Evolutionary conservation across 495 filamentous ascomycete genomes (phyloP).

Genomic region (Aspergillus coremiiformis): DNA sequence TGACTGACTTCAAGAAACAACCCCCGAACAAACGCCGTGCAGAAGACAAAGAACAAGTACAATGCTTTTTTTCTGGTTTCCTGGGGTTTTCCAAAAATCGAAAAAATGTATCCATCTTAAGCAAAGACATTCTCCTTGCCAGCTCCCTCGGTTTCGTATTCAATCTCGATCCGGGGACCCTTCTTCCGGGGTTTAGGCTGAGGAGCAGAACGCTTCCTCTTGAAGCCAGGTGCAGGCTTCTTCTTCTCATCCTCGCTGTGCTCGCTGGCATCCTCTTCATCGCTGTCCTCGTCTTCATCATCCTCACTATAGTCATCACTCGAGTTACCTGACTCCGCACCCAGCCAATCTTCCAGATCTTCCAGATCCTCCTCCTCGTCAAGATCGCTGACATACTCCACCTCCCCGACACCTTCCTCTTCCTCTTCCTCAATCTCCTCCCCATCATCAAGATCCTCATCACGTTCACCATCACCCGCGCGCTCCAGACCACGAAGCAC

Average conservation of each 20-base stretch:
- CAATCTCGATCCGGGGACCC: constrained; percentile 57
- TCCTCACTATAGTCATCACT: constrained; percentile 46
- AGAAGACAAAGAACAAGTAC: constrained; percentile 20
- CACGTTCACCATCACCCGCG: constrained; percentile 72
- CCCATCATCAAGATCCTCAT: constrained; percentile 86
- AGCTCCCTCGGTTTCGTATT: constrained; percentile 59
- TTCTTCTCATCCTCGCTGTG: constrained; percentile 32
- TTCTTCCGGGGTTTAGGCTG: constrained; percentile 61
- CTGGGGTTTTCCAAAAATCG: constrained; percentile 8
- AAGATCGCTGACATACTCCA: constrained; percentile 78
- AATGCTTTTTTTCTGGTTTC: constrained; percentile 17
- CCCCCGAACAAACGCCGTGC: constrained; percentile 38
- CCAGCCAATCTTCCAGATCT: constrained; percentile 71
- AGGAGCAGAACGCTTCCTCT: constrained; percentile 59
- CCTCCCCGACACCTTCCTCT: constrained; percentile 64
- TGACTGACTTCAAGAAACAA: constrained; percentile 13
- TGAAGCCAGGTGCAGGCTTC: constrained; percentile 51
- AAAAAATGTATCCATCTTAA: constrained; percentile 14
- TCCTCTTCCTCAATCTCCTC: constrained; percentile 67
- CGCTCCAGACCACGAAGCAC: constrained; percentile 85
- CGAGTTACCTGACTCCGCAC: constrained; percentile 50
- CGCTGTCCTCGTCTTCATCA: constrained; percentile 42
- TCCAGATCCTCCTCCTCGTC: constrained; percentile 61
- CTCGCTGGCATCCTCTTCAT: constrained; percentile 37
- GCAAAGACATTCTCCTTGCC: constrained; percentile 42